Conservation (phyloP, 2,329 filamentous ascomycete genomes). For the Knufia fluminis region DNA sequence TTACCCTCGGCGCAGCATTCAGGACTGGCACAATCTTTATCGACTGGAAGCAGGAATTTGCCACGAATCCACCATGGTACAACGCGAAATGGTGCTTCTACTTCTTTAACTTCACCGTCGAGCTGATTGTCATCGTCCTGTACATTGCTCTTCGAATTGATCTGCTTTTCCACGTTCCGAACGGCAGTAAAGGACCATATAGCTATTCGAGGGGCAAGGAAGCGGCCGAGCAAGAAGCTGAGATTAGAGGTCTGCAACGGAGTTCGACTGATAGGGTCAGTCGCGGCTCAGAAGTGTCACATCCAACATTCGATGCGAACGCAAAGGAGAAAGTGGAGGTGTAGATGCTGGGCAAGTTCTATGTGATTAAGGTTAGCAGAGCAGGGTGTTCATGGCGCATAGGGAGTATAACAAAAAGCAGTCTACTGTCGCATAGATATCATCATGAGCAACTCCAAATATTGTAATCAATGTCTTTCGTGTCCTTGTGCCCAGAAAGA, state of each 20-base stretch:
- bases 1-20: slow-evolving; percentile 62
- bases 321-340: background rate
- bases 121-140: slow-evolving; percentile 58
- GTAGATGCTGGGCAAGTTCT: background rate
- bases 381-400: too few relatives aligned
- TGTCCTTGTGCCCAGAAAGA: too few relatives aligned
- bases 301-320: background rate
- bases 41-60: slow-evolving; percentile 36
- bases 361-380: too few relatives aligned
- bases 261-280: background rate
- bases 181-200: slow-evolving; percentile 55
- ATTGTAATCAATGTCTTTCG: too few relatives aligned
- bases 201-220: slow-evolving; percentile 26
- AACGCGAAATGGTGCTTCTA: slow-evolving; percentile 67
- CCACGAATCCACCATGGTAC: slow-evolving; percentile 55
- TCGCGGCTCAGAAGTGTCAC: background rate
- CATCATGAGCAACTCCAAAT: too few relatives aligned
- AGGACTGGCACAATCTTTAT: slow-evolving; percentile 52
- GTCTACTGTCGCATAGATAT: too few relatives aligned
- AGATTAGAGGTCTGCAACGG: background rate
- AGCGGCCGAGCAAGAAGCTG: background rate
- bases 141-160: slow-evolving; percentile 65
- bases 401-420: too few relatives aligned
- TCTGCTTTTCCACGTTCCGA: slow-evolving; percentile 62
- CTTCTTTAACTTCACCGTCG: slow-evolving; percentile 66